Evolutionary conservation across 108 stramenopile genomes (phyloP).

Genomic region (Mayamaea pseudoterrestris): DNA sequence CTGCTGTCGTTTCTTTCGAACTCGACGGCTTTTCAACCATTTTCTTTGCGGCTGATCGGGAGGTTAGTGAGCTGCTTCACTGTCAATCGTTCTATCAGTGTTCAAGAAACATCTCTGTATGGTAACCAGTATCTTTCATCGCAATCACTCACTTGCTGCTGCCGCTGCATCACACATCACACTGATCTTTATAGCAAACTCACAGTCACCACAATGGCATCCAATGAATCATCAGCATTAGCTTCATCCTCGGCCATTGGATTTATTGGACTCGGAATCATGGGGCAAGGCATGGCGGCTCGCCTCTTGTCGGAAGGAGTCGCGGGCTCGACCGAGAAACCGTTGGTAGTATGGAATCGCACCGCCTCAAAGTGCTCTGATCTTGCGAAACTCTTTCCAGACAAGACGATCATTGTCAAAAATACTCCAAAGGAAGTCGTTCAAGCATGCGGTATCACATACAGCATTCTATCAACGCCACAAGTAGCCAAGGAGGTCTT

Average conservation of each 20-base stretch:
- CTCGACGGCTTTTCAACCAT: too few species aligned
- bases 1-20: too few species aligned
- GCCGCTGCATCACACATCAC: too few species aligned
- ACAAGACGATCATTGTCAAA: slow-evolving; percentile 45
- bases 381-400: slow-evolving; percentile 42
- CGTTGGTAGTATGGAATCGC: slow-evolving; percentile 80
- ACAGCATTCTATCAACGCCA: slow-evolving; percentile 77
- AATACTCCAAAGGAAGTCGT: slow-evolving; percentile 68
- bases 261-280: slow-evolving; percentile 50
- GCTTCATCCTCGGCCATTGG: slow-evolving; percentile 48
- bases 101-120: too few species aligned
- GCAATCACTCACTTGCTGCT: too few species aligned
- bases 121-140: too few species aligned
- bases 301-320: slow-evolving; percentile 55
- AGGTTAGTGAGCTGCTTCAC: too few species aligned
- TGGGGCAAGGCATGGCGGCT: slow-evolving; percentile 6
- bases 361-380: slow-evolving; percentile 41
- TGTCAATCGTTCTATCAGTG: too few species aligned
- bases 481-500: slow-evolving; percentile 78
- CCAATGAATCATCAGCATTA: too few species aligned
- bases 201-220: too few species aligned
- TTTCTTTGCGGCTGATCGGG: too few species aligned
- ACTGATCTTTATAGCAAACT: too few species aligned
- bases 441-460: slow-evolving; percentile 53
- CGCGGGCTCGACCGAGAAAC: slow-evolving; percentile 41